phyloP scores from a whole-genome alignment of 441 rosid species.

The Mallotus repandus region DNA sequence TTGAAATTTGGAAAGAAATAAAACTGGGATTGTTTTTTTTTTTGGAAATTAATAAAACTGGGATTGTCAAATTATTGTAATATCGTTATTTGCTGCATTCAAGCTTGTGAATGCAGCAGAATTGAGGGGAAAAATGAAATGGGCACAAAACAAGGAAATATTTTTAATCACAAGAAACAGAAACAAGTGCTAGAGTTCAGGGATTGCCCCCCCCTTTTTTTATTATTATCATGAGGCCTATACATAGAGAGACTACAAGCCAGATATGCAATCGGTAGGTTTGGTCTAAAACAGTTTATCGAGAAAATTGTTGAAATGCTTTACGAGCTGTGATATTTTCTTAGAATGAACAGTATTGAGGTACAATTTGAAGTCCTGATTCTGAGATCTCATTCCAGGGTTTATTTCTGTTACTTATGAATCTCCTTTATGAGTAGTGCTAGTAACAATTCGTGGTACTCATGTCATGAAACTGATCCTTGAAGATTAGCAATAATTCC shows the following conservation, averaged over 20 bases:
- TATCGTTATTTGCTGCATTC: background rate
- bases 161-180: background rate
- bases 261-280: background rate
- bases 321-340: background rate
- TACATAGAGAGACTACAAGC: background rate
- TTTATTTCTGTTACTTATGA: background rate
- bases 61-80: background rate
- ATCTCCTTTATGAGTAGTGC: background rate
- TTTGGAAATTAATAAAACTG: background rate
- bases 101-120: background rate
- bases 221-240: background rate
- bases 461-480: background rate
- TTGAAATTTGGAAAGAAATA: too few species aligned
- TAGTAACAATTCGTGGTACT: background rate
- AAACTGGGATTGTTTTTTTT: background rate
- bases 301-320: background rate
- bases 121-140: background rate
- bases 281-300: background rate
- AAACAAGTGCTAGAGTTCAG: background rate
- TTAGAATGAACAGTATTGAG: too few species aligned
- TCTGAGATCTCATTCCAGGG: background rate
- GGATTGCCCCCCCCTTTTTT: background rate
- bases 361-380: background rate
- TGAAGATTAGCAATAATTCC: too few species aligned
- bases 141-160: background rate